Evolutionary conservation across 2,329 filamentous ascomycete genomes (phyloP).

Genomic region (Tolypocladium amazonense): DNA sequence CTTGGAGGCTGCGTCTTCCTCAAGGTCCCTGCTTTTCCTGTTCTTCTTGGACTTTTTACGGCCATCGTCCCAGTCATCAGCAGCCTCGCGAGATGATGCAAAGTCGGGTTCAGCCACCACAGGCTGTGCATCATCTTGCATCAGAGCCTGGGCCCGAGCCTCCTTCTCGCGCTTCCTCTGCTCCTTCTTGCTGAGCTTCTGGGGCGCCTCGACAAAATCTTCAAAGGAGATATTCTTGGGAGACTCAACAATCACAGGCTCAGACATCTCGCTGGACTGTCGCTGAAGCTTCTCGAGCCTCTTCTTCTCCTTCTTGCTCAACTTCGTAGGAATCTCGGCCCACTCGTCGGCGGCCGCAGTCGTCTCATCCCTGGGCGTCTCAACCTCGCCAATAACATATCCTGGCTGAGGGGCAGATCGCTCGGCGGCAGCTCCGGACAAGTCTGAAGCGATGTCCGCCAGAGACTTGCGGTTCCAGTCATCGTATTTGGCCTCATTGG

Average conservation of each 20-base stretch:
- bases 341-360: slow-evolving; percentile 12
- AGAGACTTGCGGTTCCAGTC: slow-evolving; percentile 37
- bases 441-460: slow-evolving; percentile 35
- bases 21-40: slow-evolving; percentile 16
- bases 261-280: slow-evolving; percentile 4
- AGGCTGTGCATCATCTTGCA: slow-evolving; percentile 13
- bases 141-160: slow-evolving; percentile 14
- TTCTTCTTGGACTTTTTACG: slow-evolving; percentile 17
- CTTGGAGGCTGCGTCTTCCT: slow-evolving; percentile 12
- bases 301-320: slow-evolving; percentile 39
- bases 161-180: slow-evolving; percentile 31
- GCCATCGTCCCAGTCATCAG: slow-evolving; percentile 11
- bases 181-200: slow-evolving; percentile 22
- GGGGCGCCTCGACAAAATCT: slow-evolving; percentile 11
- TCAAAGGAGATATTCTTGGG: slow-evolving; percentile 9
- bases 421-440: slow-evolving; percentile 8
- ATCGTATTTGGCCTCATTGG: slow-evolving; percentile 33
- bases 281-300: slow-evolving; percentile 29
- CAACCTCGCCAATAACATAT: slow-evolving; percentile 37
- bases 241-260: slow-evolving; percentile 1
- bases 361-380: slow-evolving; percentile 25
- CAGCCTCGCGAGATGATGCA: slow-evolving; percentile 7
- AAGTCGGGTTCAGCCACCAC: slow-evolving; percentile 8
- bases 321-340: slow-evolving; percentile 16
- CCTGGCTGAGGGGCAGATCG: slow-evolving; percentile 22